phyloP scores from a whole-genome alignment of 2,329 filamentous ascomycete genomes.

The Ascochyta koolunga region DNA sequence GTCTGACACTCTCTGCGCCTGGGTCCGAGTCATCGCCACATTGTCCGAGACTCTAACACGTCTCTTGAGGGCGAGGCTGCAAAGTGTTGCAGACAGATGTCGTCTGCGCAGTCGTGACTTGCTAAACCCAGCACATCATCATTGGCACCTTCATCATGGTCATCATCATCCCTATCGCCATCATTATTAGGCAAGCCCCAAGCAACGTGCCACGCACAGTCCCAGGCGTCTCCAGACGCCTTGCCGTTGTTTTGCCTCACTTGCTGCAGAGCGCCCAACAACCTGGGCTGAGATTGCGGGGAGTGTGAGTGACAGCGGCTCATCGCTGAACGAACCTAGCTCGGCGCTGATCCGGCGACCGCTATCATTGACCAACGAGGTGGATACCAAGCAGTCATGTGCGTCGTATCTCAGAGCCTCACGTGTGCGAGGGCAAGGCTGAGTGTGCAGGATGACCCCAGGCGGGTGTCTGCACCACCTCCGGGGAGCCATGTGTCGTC shows the following conservation, averaged over 20 bases:
- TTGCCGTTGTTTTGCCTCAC: conserved; percentile 6
- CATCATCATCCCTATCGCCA: background rate
- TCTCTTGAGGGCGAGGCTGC: background rate
- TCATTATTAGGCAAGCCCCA: conserved; percentile 5
- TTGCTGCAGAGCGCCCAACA: conserved; percentile 4
- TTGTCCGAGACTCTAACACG: conserved; percentile 2
- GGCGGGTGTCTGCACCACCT: too few species aligned
- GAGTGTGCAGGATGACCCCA: background rate
- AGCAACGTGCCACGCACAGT: conserved; percentile 13
- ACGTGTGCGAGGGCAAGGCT: conserved; percentile 9
- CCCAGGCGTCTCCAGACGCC: conserved; percentile 15
- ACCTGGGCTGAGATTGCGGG: conserved; percentile 1
- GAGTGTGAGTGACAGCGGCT: conserved; percentile 5
- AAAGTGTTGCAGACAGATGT: conserved; percentile 2
- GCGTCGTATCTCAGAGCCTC: conserved; percentile 7
- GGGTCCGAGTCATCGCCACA: conserved; percentile 7
- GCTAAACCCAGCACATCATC: background rate
- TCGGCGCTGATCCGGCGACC: conserved; percentile 8
- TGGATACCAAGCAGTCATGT: conserved; percentile 2
- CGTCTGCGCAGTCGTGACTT: background rate
- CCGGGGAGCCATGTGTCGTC: background rate
- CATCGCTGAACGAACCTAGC: conserved; percentile 6
- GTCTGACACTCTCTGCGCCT: conserved; percentile 4
- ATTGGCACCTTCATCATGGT: background rate
- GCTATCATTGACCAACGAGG: conserved; percentile 3